A percentile compares a stretch with the other conserved stretches of the same genome.
phyloP scores from a whole-genome alignment of 108 stramenopile species.

The Nitzschia sp. region DNA sequence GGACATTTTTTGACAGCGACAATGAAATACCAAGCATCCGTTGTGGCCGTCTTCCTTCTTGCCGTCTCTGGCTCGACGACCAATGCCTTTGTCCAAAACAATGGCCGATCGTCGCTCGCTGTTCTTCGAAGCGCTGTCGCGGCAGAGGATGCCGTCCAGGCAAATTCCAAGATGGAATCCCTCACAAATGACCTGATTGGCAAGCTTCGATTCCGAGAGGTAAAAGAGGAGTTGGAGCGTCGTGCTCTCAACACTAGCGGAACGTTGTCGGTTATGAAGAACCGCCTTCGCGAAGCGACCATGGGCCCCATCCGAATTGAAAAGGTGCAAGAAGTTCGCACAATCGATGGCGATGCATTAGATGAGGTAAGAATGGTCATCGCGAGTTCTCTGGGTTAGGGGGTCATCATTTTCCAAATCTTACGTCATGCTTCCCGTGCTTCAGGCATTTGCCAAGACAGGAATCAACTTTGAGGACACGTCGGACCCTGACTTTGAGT shows the following conservation, averaged over 20 bases:
- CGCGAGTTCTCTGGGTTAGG: too few relatives aligned
- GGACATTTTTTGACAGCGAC: neutral
- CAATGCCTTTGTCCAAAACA: neutral
- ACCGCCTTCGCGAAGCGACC: constrained; percentile 57
- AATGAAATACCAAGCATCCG: neutral
- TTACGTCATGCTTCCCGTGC: neutral
- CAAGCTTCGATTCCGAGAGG: constrained; percentile 67
- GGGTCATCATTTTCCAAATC: too few relatives aligned
- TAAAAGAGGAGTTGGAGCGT: constrained; percentile 59
- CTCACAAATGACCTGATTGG: constrained; percentile 40
- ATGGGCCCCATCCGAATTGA: constrained; percentile 11
- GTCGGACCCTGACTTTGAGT: constrained; percentile 76
- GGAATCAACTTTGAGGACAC: constrained; percentile 62
- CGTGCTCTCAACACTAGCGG: constrained; percentile 62
- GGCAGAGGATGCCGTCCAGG: neutral
- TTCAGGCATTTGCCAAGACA: constrained; percentile 16
- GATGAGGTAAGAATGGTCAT: constrained; percentile 28
- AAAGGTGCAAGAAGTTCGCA: constrained; percentile 28
- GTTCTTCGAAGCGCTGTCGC: neutral
- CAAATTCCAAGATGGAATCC: neutral
- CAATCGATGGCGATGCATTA: constrained; percentile 17
- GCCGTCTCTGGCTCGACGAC: neutral
- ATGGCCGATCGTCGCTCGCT: neutral
- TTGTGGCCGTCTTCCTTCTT: neutral
- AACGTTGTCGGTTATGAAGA: constrained; percentile 61